phyloP scores from a whole-genome alignment of 2,329 filamentous ascomycete species.

The Xylariaceae sp. region DNA sequence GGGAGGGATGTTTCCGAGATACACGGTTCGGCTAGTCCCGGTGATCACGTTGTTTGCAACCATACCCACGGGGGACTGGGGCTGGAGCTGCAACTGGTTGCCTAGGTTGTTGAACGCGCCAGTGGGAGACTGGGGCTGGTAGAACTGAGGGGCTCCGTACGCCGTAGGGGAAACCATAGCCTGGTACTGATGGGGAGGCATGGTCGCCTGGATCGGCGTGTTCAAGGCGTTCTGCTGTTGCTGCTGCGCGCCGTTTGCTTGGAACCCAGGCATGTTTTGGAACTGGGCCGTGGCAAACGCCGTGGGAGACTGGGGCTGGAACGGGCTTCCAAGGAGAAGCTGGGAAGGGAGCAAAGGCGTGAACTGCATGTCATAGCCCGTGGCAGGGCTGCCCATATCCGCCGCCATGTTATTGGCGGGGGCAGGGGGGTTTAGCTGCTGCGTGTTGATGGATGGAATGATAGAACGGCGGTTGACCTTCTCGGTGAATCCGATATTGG shows the following conservation, averaged over 20 bases:
- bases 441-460: slow-evolving; percentile 89
- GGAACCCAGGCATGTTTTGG: slow-evolving; percentile 73
- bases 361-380: slow-evolving; percentile 96
- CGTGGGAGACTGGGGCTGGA: slow-evolving; percentile 88
- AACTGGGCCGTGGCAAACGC: slow-evolving; percentile 90
- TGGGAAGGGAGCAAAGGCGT: slow-evolving; percentile 92
- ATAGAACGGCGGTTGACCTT: slow-evolving; percentile 79
- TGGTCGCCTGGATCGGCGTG: slow-evolving; percentile 69
- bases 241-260: slow-evolving; percentile 37
- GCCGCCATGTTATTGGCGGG: slow-evolving; percentile 50
- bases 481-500: slow-evolving; percentile 83
- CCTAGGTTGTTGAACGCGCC: slow-evolving; percentile 63
- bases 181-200: slow-evolving; percentile 81
- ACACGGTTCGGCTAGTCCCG: slow-evolving; percentile 92
- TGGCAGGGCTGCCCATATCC: slow-evolving; percentile 81
- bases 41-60: slow-evolving; percentile 73
- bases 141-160: slow-evolving; percentile 76
- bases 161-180: slow-evolving; percentile 80
- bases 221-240: slow-evolving; percentile 53
- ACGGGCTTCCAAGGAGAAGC: slow-evolving; percentile 89
- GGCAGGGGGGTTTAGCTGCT: slow-evolving; percentile 51
- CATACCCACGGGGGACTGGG: slow-evolving; percentile 70
- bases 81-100: slow-evolving; percentile 54
- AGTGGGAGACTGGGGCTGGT: slow-evolving; percentile 79
- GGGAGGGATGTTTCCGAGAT: slow-evolving; percentile 95